Evolutionary conservation across 345 rosid genomes (phyloP).

Genomic region (Aquilaria yunnanensis): DNA sequence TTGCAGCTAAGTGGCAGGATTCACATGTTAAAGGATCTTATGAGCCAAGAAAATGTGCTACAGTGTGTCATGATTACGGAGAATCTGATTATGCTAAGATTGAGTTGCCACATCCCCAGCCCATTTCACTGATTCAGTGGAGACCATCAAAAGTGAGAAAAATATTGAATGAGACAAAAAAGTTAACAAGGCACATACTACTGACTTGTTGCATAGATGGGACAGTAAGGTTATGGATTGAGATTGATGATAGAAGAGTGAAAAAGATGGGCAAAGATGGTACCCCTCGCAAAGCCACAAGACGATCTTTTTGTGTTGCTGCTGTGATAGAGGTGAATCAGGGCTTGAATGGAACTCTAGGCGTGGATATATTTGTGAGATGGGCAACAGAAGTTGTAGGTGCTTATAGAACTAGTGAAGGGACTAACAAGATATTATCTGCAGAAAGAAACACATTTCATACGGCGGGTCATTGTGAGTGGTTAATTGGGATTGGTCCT

Average conservation of each 20-base stretch:
- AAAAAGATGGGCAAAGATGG: slow-evolving; percentile 48
- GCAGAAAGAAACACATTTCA: slow-evolving; percentile 31
- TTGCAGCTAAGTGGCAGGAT: slow-evolving; percentile 41
- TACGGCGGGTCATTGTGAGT: slow-evolving; percentile 56
- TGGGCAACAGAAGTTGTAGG: slow-evolving; percentile 69
- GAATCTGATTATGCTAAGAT: slow-evolving; percentile 35
- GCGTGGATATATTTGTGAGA: slow-evolving; percentile 39
- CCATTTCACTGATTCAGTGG: slow-evolving; percentile 80
- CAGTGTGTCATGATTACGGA: slow-evolving; percentile 39
- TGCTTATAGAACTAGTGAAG: slow-evolving; percentile 38
- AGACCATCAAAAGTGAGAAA: slow-evolving; percentile 49
- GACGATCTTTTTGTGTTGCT: slow-evolving; percentile 48
- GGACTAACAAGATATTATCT: slow-evolving; percentile 27
- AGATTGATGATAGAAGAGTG: slow-evolving; percentile 54
- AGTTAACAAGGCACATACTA: slow-evolving; percentile 41
- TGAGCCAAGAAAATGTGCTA: slow-evolving; percentile 40
- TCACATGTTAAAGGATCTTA: slow-evolving; percentile 25
- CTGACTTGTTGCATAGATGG: slow-evolving; percentile 92
- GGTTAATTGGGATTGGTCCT: slow-evolving; percentile 88
- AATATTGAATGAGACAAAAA: slow-evolving; percentile 23
- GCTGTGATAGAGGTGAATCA: slow-evolving; percentile 74
- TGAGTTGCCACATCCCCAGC: slow-evolving; percentile 64
- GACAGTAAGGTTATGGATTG: slow-evolving; percentile 79
- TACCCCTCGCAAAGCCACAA: slow-evolving; percentile 19
- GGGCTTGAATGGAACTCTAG: slow-evolving; percentile 49